phyloP scores from a whole-genome alignment of 163 green algal species.

The Scenedesmus sp. region DNA sequence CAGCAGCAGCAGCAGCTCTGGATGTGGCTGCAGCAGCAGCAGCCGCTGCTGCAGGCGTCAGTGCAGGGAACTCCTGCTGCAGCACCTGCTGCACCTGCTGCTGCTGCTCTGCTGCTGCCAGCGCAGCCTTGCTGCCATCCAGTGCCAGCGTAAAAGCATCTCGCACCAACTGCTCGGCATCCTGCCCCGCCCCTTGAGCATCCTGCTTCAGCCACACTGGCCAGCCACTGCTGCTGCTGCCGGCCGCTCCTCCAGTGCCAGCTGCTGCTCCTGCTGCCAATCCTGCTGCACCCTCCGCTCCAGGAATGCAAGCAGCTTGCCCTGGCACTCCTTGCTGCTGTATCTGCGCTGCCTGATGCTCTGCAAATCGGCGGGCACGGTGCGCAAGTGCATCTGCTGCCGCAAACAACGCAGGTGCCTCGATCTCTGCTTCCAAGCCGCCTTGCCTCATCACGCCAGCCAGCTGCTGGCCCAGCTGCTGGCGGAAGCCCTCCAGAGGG shows the following conservation, averaged over 20 bases:
- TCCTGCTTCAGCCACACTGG: constrained; percentile 28
- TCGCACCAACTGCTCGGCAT: constrained; percentile 54
- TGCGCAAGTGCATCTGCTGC: constrained; percentile 77
- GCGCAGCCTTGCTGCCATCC: constrained; percentile 17
- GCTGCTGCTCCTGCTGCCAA: constrained; percentile 50
- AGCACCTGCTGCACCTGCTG: constrained; percentile 31
- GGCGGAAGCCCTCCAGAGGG: constrained; percentile 72
- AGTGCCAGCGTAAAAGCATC: constrained; percentile 37
- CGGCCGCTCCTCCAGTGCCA: constrained; percentile 26
- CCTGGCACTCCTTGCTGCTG: constrained; percentile 31
- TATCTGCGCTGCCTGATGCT: constrained; percentile 58
- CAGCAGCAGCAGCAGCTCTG: not conserved
- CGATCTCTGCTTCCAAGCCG: constrained; percentile 74
- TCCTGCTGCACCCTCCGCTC: not conserved
- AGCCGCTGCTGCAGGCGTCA: constrained; percentile 1
- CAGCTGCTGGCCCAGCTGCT: constrained; percentile 68
- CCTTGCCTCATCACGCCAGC: constrained; percentile 75
- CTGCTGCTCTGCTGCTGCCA: constrained; percentile 36
- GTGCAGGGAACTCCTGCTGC: constrained; percentile 33
- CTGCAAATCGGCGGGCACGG: constrained; percentile 68
- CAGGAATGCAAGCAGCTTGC: not conserved
- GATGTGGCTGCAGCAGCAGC: not conserved
- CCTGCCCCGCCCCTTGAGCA: constrained; percentile 46
- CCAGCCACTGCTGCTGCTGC: constrained; percentile 13
- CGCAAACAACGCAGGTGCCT: constrained; percentile 77